Percentiles rank a stretch among this genome's conserved stretches.
phyloP scores from a whole-genome alignment of 1,139 yeast species.

The Pichia sp. region DNA sequence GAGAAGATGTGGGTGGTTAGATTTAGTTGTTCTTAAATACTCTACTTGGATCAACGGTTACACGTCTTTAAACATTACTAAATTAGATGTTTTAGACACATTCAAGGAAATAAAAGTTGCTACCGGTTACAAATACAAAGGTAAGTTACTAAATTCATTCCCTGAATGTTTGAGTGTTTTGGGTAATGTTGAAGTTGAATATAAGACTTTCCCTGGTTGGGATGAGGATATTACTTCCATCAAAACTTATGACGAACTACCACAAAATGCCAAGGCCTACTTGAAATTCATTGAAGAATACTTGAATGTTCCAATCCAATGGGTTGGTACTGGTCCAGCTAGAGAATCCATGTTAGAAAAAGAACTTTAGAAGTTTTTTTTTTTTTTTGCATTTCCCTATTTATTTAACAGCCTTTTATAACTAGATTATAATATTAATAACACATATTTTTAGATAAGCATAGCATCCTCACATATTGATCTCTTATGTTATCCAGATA shows the following conservation, averaged over 20 bases:
- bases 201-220: slow-evolving; percentile 94
- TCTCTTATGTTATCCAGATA: too few relatives aligned
- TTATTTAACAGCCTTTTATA: too few relatives aligned
- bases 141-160: slow-evolving; percentile 67
- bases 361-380: slow-evolving; percentile 2
- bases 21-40: slow-evolving; percentile 87
- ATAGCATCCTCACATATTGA: too few relatives aligned
- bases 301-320: slow-evolving; percentile 75
- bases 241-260: slow-evolving; percentile 66
- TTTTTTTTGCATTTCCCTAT: too few relatives aligned
- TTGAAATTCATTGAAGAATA: slow-evolving; percentile 79
- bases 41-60: slow-evolving; percentile 90
- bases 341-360: slow-evolving; percentile 74
- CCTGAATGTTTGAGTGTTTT: slow-evolving; percentile 84
- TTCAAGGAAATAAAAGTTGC: slow-evolving; percentile 85
- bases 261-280: slow-evolving; percentile 80
- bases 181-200: slow-evolving; percentile 86
- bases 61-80: slow-evolving; percentile 89
- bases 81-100: slow-evolving; percentile 87
- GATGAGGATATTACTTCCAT: slow-evolving; percentile 70
- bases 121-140: slow-evolving; percentile 70
- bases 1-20: slow-evolving; percentile 99
- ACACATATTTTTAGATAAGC: too few relatives aligned
- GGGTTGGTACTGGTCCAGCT: slow-evolving; percentile 99
- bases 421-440: too few relatives aligned